phyloP scores from a whole-genome alignment of 2,329 filamentous ascomycete genomes.

The Aspergillus melleus region DNA sequence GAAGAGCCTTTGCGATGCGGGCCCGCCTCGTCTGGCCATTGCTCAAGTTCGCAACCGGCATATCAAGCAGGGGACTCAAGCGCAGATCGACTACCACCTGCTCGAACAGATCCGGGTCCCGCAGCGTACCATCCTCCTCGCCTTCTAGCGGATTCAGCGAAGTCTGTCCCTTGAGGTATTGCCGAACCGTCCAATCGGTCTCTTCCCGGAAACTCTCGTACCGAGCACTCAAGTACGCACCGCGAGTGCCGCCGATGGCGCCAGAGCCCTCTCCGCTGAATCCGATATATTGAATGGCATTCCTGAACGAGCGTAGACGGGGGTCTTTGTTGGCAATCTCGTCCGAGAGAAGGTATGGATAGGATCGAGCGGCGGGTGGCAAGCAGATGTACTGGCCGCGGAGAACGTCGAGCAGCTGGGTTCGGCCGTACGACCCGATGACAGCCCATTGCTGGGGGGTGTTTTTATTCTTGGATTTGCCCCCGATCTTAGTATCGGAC shows the following conservation, averaged over 20 bases:
- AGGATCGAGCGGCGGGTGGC: constrained; percentile 73
- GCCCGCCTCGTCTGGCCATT: constrained; percentile 90
- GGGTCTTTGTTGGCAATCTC: constrained; percentile 54
- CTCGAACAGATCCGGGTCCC: constrained; percentile 55
- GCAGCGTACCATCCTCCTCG: constrained; percentile 50
- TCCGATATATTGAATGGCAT: constrained; percentile 84
- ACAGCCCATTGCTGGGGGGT: constrained; percentile 73
- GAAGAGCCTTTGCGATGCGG: constrained; percentile 81
- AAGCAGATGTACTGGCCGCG: constrained; percentile 72
- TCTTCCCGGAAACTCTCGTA: constrained; percentile 87
- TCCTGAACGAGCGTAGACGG: constrained; percentile 57
- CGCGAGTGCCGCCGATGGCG: constrained; percentile 52
- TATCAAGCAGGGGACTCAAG: constrained; percentile 67
- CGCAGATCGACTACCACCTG: constrained; percentile 69
- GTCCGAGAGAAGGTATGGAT: constrained; percentile 71
- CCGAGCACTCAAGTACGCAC: constrained; percentile 81
- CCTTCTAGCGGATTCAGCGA: constrained; percentile 72
- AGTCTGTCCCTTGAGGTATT: constrained; percentile 81
- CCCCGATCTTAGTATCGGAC: constrained; percentile 37
- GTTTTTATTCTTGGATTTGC: constrained; percentile 5
- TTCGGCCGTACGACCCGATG: constrained; percentile 77
- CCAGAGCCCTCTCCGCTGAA: constrained; percentile 72
- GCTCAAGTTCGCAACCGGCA: constrained; percentile 86
- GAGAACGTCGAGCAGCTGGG: constrained; percentile 77
- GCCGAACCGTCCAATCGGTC: constrained; percentile 79